Evolutionary conservation across 1,284 basidiomycete genomes (phyloP), one percentile per base, ranked within the genome.

Genomic region (Irpex rosettiformis): DNA sequence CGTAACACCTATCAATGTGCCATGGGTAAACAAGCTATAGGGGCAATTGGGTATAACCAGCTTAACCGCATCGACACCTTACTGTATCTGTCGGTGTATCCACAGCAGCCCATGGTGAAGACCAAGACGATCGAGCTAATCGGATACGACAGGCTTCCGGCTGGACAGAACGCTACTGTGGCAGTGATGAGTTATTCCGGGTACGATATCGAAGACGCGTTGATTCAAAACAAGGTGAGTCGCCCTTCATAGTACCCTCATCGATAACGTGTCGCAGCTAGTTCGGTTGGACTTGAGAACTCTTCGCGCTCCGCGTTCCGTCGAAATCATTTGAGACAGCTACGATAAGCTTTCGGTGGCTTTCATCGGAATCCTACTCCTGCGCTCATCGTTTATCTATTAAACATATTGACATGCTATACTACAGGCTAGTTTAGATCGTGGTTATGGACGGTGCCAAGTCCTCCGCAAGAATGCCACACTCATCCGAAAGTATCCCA

Each of bases 21-120:
- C 55, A 99, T 99, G 97, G 97, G 97, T 62, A 99, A 99, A 78
- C 97, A 99, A 79, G 97, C 97, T 0, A 98, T 99, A 63, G 97
- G 97, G n/a, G 96, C 95, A 2, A 99, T 99, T 65, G 96, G 89
- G 0, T 98, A 96, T 77, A 99, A 99, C 73, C 97, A 99, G 73
- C 85, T 98, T 62, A 94, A 96, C 72, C 86, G 97, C 49, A 99
- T 99, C 72, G 97, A 99, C 73, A 99, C 97, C 0, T 81, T 99
- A n/a, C 82, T 99, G 24, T 99, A 99, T 76, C 83, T 99, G 55
- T 93, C 95, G 63, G 94, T 98, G n/a, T 99, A 99, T 68, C 97
- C 97, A 10, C 97, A 99, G 70, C 93, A 98, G 70, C 98, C 97
- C 0, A 98, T 99, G 96, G 96, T 98, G 62, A 98, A 98, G 76